Evolutionary conservation across 371 early-diverging fungal species (phyloP).

Genomic region (Parasitella parasitica): DNA sequence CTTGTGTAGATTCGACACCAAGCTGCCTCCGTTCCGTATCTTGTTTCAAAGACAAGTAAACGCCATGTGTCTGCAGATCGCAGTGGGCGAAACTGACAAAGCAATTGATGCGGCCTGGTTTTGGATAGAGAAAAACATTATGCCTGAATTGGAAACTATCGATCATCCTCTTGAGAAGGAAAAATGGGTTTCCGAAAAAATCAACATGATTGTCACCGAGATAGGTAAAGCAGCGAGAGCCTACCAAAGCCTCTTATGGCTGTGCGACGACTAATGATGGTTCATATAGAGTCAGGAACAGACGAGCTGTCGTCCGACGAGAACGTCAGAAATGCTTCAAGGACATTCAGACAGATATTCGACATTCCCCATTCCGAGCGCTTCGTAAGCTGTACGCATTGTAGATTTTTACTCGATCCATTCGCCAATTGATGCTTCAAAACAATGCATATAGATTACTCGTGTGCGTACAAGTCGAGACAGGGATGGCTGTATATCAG

Average conservation of each 20-base stretch:
- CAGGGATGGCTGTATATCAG: slow-evolving; percentile 98
- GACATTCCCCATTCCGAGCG: slow-evolving; percentile 79
- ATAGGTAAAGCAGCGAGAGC: too few relatives aligned
- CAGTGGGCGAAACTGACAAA: slow-evolving; percentile 76
- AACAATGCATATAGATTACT: slow-evolving; percentile 82
- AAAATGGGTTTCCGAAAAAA: slow-evolving; percentile 85
- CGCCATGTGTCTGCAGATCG: slow-evolving; percentile 55
- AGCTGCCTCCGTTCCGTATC: slow-evolving; percentile 91
- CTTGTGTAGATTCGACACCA: slow-evolving; percentile 75
- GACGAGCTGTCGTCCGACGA: slow-evolving; percentile 83
- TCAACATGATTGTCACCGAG: slow-evolving; percentile 80
- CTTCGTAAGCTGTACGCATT: slow-evolving; percentile 79
- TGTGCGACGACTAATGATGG: too few relatives aligned
- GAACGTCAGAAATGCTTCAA: slow-evolving; percentile 84
- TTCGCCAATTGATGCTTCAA: background rate
- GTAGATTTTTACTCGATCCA: too few relatives aligned
- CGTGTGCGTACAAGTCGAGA: slow-evolving; percentile 82
- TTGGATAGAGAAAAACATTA: slow-evolving; percentile 83
- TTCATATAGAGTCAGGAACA: slow-evolving; percentile 65
- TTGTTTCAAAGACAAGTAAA: slow-evolving; percentile 67
- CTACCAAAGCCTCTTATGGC: too few relatives aligned
- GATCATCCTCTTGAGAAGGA: slow-evolving; percentile 81
- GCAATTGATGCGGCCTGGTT: slow-evolving; percentile 85
- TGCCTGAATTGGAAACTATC: slow-evolving; percentile 70
- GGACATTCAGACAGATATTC: slow-evolving; percentile 90